Base-by-base conservation (phyloP, 306 rosid genomes). In the Inga oerstediana region DNA sequence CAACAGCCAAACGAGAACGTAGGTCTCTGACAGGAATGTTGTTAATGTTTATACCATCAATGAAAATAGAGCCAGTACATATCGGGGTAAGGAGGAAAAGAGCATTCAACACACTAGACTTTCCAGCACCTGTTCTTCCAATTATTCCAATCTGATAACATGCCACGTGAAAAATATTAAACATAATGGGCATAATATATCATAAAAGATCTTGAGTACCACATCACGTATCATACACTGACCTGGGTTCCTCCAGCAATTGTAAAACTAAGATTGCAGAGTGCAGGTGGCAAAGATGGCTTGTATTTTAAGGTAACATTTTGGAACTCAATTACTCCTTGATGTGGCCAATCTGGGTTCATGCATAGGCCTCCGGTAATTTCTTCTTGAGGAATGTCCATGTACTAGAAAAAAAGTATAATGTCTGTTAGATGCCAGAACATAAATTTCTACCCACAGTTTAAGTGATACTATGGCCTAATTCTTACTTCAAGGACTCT, bases 51-150 rank as follows among this genome's bases (percentile, higher is more conserved):
- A 85, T 80, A 44, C 91, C 92, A 79, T 96, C 99, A 79, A 96
- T 91, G 83, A 88, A 56, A 68, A 96, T 92, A 39, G 76, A 84
- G 76, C 99, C 99, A 5, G 86, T 74, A 81, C 90, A 87, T 86
- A 91, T 84, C 74, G 97, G 97, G 48, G 90, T 85, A 43, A 96
- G 96, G 81, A 94, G 91, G 86, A 96, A 96, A 88, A 96, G 96
- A 59, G 97, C 93, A 89, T 92, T 96, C 87, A 96, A 82, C 85
- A 96, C 89, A 87, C 98, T 96, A 83, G 99, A 96, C 83, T 96
- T 95, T 85, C 99, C 98, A 77, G 99, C 99, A 52, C 99, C 98
- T 30, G 98, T 96, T 87, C 99, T 96, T 81, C 98, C 99, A 82
- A 96, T 88, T 79, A 96, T 87, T 73, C 99, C 99, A 71, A 96